Evolutionary conservation across 2,329 filamentous ascomycete species (phyloP).

Genomic region (Metarhizium sp.): DNA sequence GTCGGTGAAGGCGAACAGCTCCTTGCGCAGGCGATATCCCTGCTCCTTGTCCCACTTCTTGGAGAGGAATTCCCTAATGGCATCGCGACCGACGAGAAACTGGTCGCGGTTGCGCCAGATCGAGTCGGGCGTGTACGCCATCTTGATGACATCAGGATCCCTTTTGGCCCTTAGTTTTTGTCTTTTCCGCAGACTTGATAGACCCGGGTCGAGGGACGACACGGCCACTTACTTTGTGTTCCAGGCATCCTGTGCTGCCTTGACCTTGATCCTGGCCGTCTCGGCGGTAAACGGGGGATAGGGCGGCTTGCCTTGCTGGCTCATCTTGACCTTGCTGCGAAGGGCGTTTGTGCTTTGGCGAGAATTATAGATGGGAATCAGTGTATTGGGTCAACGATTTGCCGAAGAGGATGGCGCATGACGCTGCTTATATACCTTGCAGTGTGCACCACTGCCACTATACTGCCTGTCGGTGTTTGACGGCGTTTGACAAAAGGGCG

Average conservation of each 20-base stretch:
- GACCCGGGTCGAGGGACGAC: too few species aligned
- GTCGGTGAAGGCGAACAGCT: constrained; percentile 68
- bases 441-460: too few species aligned
- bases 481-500: too few species aligned
- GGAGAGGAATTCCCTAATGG: constrained; percentile 58
- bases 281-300: constrained; percentile 66
- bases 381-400: too few species aligned
- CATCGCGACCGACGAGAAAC: constrained; percentile 60
- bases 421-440: too few species aligned
- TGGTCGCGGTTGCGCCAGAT: constrained; percentile 71
- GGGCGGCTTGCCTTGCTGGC: constrained; percentile 24
- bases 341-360: too few species aligned
- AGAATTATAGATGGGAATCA: too few species aligned
- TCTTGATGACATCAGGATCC: constrained; percentile 48
- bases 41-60: constrained; percentile 67
- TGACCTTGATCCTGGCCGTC: constrained; percentile 67
- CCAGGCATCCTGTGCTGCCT: constrained; percentile 76
- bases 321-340: background rate
- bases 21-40: constrained; percentile 68
- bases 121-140: constrained; percentile 65
- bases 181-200: too few species aligned
- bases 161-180: constrained; percentile 34
- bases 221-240: constrained; percentile 53
- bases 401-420: too few species aligned
- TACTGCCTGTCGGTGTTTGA: too few species aligned